Conservation (phyloP, 768 basidiomycete genomes). For the Tricholoma terreum region DNA sequence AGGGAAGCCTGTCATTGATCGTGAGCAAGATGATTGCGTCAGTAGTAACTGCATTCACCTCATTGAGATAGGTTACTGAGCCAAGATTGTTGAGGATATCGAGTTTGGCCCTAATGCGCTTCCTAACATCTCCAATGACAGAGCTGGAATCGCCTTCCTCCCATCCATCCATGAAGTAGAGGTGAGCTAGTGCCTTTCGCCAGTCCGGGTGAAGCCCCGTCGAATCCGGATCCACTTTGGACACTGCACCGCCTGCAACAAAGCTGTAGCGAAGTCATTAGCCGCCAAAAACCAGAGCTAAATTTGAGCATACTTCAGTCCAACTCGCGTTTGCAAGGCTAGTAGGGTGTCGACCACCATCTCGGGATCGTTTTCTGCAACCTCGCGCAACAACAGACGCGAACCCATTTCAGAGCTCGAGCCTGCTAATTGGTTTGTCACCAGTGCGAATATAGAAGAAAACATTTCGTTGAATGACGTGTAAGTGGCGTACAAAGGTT, state of each 20-base stretch:
- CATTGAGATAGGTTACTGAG: too few relatives aligned
- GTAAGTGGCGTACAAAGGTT: background rate
- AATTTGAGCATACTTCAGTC: slow-evolving; percentile 12
- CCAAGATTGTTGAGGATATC: too few relatives aligned
- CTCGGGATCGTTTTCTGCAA: background rate
- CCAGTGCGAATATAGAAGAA: background rate
- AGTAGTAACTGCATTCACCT: too few relatives aligned
- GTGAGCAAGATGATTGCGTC: too few relatives aligned
- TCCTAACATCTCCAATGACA: too few relatives aligned
- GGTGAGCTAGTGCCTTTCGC: too few relatives aligned
- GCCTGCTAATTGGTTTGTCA: slow-evolving; percentile 4
- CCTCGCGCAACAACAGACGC: slow-evolving; percentile 2
- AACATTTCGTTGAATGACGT: slow-evolving; percentile 3
- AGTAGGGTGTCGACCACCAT: slow-evolving; percentile 14
- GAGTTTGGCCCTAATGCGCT: too few relatives aligned
- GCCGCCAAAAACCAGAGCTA: background rate
- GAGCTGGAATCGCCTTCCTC: slow-evolving; percentile 21
- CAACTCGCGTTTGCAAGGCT: slow-evolving; percentile 6
- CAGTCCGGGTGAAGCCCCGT: slow-evolving; percentile 44
- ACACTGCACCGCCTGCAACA: too few relatives aligned
- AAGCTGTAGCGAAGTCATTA: slow-evolving; percentile 23
- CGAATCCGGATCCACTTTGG: slow-evolving; percentile 43
- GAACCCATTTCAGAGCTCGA: slow-evolving; percentile 5
- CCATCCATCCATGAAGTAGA: slow-evolving; percentile 23
- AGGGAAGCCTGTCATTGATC: too few relatives aligned